phyloP scores from a whole-genome alignment of 2,329 filamentous ascomycete genomes.

The Aspergillus spinulosporus region DNA sequence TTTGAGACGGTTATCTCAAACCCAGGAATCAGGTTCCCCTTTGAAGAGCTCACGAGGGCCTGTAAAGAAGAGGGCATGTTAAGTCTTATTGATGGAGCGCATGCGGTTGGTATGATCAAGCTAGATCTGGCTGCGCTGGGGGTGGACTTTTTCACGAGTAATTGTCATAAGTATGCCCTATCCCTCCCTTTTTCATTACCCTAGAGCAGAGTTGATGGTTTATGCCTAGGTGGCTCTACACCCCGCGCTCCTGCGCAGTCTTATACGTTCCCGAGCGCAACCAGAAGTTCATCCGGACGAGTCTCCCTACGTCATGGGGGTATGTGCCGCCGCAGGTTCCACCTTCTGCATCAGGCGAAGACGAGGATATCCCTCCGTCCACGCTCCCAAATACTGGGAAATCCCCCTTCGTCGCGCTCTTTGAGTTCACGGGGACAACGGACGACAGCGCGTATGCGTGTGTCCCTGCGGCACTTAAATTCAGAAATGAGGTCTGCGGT shows the following conservation, averaged over 20 bases:
- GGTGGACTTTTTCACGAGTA: conserved; percentile 83
- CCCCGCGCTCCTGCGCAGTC: conserved; percentile 75
- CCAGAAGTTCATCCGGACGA: conserved; percentile 71
- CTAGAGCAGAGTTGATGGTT: background rate
- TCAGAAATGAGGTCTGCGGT: conserved; percentile 67
- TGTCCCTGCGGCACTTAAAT: conserved; percentile 69
- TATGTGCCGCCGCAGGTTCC: conserved; percentile 51
- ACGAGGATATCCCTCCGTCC: conserved; percentile 36
- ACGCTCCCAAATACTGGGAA: conserved; percentile 51
- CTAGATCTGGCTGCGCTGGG: conserved; percentile 67
- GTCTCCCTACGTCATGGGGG: conserved; percentile 78
- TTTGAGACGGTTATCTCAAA: conserved; percentile 80
- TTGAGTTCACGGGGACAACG: conserved; percentile 74
- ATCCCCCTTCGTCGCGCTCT: conserved; percentile 65
- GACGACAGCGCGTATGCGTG: conserved; percentile 73
- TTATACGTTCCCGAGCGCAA: conserved; percentile 77
- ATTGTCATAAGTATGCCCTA: conserved; percentile 68
- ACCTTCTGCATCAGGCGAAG: background rate
- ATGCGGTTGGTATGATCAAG: conserved; percentile 76
- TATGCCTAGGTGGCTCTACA: conserved; percentile 68
- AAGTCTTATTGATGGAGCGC: conserved; percentile 79
- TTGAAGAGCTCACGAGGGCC: conserved; percentile 62
- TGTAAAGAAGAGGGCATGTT: conserved; percentile 69
- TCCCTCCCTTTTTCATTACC: background rate
- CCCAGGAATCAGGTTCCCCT: conserved; percentile 79